phyloP scores from a whole-genome alignment of 768 basidiomycete species.

The Pleurotus cornucopiae region DNA sequence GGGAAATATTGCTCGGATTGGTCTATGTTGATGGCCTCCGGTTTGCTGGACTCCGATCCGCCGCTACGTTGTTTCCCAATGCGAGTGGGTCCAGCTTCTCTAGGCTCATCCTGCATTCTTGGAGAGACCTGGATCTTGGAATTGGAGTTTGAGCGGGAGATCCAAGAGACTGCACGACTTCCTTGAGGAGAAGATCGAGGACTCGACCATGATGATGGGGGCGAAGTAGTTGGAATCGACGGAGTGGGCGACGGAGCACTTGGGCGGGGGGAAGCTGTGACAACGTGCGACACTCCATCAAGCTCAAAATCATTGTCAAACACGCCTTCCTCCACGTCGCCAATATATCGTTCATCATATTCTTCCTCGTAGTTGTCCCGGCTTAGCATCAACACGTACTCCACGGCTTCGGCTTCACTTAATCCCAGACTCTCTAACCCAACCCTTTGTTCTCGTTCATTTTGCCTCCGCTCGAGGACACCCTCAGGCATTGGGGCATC shows the following conservation, averaged over 20 bases:
- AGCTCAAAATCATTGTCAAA: slow-evolving; percentile 56
- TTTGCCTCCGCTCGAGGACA: slow-evolving; percentile 48
- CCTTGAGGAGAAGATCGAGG: slow-evolving; percentile 15
- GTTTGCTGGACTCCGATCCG: slow-evolving; percentile 26
- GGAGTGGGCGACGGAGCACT: slow-evolving; percentile 16
- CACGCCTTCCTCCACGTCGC: slow-evolving; percentile 44
- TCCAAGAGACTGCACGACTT: slow-evolving; percentile 14
- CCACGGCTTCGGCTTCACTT: slow-evolving; percentile 69
- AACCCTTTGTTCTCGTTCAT: slow-evolving; percentile 52
- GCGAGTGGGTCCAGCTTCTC: slow-evolving; percentile 42
- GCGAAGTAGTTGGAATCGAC: slow-evolving; percentile 17
- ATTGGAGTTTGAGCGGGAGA: slow-evolving; percentile 32
- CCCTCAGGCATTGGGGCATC: not conserved
- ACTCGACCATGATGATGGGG: slow-evolving; percentile 14
- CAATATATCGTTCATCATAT: slow-evolving; percentile 12
- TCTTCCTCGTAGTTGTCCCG: slow-evolving; percentile 58
- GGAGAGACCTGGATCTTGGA: slow-evolving; percentile 57
- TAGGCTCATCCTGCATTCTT: slow-evolving; percentile 44
- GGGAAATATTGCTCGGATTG: slow-evolving; percentile 8
- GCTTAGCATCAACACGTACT: slow-evolving; percentile 82
- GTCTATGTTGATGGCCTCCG: slow-evolving; percentile 15
- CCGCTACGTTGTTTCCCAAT: slow-evolving; percentile 18
- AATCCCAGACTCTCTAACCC: slow-evolving; percentile 63
- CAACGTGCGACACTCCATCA: slow-evolving; percentile 17
- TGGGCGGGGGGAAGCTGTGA: not conserved